Base-by-base conservation (phyloP, 148 eudicot genomes). In the Heliosperma pusillum region DNA sequence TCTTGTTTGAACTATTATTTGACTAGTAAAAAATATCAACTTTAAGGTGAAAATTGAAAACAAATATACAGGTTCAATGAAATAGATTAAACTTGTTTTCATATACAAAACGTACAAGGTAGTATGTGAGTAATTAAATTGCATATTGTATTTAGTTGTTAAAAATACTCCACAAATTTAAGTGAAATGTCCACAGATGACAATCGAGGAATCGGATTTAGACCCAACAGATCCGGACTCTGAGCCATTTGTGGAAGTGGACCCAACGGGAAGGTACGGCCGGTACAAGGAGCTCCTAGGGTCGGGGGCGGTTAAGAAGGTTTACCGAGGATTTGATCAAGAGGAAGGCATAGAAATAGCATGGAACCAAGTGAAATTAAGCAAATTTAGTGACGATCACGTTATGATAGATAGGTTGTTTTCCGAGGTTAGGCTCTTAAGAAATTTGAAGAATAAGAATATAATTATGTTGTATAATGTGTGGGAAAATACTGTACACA, bases 271-370 rank as follows among this genome's bases (percentile, higher is more conserved):
- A 9, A 74, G 97, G 61, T 92, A 89, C 45, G 97, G 97, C 13
- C 88, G 97, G 10, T 92, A 92, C 79, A 47, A 26, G 0, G 92
- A 87, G 80, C 89, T 89, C 6, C 87, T 92, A 92, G 42, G 42
- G 42, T 8, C 42, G 42, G 42, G 42, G 42, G 42, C 42, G 42
- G 42, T 36, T 10, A 36, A 92, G 73, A 88, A 82, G 74, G 97
- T 92, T 15, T 89, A 89, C 73, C 61, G 97, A 66, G 97, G 88
- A 12, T 92, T 92, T 72, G 97, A 92, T 77, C 92, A 89, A 72
- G 94, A 89, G 50, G 97, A 92, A 81, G 97, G 97, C 1, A 92
- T 89, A 17, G 97, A 92, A 75, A 89, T 92, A 27, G 97, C 97
- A 5, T 92, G 97, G 97, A 92, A 92, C 76, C 92, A 90, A 77